Base-by-base conservation (phyloP, 1,284 basidiomycete genomes). In the Mycosarcoma mackinlayi region DNA sequence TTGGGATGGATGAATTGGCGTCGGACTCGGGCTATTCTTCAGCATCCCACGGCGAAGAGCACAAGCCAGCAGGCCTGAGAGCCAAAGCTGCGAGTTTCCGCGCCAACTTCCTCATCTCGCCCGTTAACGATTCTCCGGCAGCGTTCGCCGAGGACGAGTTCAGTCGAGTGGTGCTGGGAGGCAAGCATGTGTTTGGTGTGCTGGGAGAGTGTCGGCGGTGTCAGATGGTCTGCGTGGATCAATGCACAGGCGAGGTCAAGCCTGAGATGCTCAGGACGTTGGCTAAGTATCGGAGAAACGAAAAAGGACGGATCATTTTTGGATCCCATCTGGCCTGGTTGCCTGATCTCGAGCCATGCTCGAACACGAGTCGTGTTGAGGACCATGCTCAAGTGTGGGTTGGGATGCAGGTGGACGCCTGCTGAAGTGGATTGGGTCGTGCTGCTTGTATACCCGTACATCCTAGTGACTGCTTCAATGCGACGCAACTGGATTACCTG, bases 151-250 rank as follows among this genome's bases (percentile, higher is more conserved):
- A 73, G 33, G 73, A 75, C 40, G 13, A n/a, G 4, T 24, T 67
- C 14, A 33, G 25, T 18, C 46, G 68, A 6, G 16, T 75, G 1
- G 51, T 62, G 21, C 14, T 75, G 19, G 73, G 73, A 3, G 42
- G 39, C 2, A 59, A 52, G 30, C 60, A 73, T 27, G 39, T 60
- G 0, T 75, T 75, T 19, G 73, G 54, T 2, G 68, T 70, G 28
- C 44, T 75, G 7, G 73, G 68, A 18, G 57, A 59, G 33, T 75
- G 73, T 24, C 42, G 69, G 18, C 45, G 73, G 10, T 75, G 73
- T 28, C 64, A 73, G 59, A 75, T 75, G 73, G 64, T 73, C 2
- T 72, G 64, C 37, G 56, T 75, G 18, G 73, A 75, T 41, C 68
- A 72, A 19, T 16, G 42, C 28, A 73, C 64, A 8, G 73, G 69